A percentile compares a stretch with the other conserved stretches of the same genome.
These are phyloP conservation scores for Vigna hirtella DNA, from an alignment of 306 rosid species.

Conservation along the genomic window DNA sequence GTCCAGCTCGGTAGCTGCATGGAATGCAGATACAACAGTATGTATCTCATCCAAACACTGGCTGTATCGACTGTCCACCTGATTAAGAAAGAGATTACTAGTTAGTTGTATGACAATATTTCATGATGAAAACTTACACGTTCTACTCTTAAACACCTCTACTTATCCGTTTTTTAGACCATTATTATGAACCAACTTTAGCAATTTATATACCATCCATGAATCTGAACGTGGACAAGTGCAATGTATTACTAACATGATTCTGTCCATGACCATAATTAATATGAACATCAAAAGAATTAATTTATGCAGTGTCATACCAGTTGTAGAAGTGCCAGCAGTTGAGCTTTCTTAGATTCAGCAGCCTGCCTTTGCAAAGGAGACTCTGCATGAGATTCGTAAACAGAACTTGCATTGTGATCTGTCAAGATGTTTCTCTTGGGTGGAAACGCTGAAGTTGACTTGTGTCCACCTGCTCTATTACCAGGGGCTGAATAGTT, in stretches of 20 bases:
- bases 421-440: constrained; percentile 12
- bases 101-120: not conserved
- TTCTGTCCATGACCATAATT: not conserved
- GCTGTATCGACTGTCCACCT: constrained; percentile 76
- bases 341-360: constrained; percentile 68
- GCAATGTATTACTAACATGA: not conserved
- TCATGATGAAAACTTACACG: not conserved
- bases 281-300: constrained; percentile 12
- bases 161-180: not conserved
- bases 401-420: constrained; percentile 38
- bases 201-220: constrained; percentile 6
- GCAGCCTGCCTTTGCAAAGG: constrained; percentile 44
- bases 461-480: constrained; percentile 32
- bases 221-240: not conserved
- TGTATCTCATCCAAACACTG: constrained; percentile 82
- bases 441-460: constrained; percentile 35
- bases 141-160: not conserved
- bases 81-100: constrained; percentile 7
- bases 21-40: constrained; percentile 74
- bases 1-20: constrained; percentile 75
- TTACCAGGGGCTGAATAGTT: constrained; percentile 45
- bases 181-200: not conserved
- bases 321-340: constrained; percentile 68
- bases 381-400: constrained; percentile 47
- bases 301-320: constrained; percentile 49